A percentile compares a stretch with the other conserved stretches of the same genome.
These are phyloP conservation scores for Pulveroboletus sp. DNA, from an alignment of 768 basidiomycete species.

Conservation along the genomic window DNA sequence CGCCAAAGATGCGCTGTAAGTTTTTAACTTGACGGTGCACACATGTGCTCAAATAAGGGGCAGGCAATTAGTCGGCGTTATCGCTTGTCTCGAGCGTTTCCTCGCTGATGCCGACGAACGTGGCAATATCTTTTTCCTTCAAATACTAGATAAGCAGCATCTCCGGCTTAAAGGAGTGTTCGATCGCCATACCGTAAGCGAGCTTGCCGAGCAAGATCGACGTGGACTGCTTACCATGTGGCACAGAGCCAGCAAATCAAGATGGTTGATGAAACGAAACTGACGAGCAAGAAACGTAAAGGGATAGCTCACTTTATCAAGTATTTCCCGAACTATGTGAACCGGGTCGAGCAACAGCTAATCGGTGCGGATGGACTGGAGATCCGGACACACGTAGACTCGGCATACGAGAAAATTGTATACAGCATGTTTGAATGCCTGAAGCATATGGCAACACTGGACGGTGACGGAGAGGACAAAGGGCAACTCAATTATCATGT, in stretches of 20 bases:
- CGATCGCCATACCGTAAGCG: conserved; percentile 67
- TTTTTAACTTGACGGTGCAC: not conserved
- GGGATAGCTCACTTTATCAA: conserved; percentile 91
- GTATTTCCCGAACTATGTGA: conserved; percentile 86
- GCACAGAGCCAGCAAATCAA: conserved; percentile 80
- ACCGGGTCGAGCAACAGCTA: conserved; percentile 80
- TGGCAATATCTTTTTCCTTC: conserved; percentile 68
- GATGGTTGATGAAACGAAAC: conserved; percentile 83
- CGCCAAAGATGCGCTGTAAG: conserved; percentile 69
- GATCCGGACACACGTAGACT: conserved; percentile 71
- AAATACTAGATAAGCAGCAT: conserved; percentile 78
- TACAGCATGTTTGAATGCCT: conserved; percentile 88
- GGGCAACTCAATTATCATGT: conserved; percentile 96
- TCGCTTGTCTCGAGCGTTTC: conserved; percentile 74
- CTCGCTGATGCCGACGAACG: conserved; percentile 74
- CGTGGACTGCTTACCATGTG: conserved; percentile 1
- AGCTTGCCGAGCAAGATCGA: not conserved
- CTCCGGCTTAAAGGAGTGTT: conserved; percentile 68
- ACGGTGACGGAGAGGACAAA: conserved; percentile 91
- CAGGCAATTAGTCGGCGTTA: conserved; percentile 83
- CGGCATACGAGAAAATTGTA: conserved; percentile 83
- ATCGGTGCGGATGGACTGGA: conserved; percentile 71
- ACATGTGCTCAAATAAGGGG: conserved; percentile 3
- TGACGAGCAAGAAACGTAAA: conserved; percentile 87
- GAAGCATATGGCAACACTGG: conserved; percentile 94